A percentile compares a stretch with the other conserved stretches of the same genome.
These are phyloP conservation scores for Naganishia sp. DNA, from an alignment of 1,284 basidiomycete species.

Conservation along the genomic window DNA sequence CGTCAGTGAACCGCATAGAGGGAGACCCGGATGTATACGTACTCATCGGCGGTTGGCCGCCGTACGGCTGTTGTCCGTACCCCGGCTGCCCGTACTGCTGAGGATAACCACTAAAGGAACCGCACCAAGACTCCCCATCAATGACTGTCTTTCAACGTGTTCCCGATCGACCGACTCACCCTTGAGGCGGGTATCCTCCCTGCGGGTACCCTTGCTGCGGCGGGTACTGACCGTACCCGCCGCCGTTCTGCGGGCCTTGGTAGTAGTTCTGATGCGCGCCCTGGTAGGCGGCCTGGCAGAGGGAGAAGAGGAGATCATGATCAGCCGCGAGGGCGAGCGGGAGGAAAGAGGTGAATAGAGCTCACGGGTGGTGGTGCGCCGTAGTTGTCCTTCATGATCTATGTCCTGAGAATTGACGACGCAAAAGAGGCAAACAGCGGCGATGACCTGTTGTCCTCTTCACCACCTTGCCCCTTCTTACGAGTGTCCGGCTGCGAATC, in stretches of 20 bases:
- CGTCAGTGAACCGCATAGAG: not conserved
- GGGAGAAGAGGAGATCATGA: no score
- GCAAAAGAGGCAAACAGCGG: not conserved
- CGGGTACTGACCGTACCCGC: slow-evolving; percentile 6
- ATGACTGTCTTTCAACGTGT: not conserved
- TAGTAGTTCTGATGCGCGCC: slow-evolving; percentile 3
- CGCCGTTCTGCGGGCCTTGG: slow-evolving; percentile 5
- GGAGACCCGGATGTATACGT: not conserved
- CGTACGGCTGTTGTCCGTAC: slow-evolving; percentile 24
- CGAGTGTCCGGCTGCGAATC: not conserved
- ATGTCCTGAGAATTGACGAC: not conserved
- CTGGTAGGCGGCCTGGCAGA: slow-evolving; percentile 15
- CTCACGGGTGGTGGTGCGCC: slow-evolving; percentile 9
- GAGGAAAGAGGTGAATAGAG: not conserved
- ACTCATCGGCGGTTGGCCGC: slow-evolving; percentile 23
- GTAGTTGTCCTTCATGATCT: slow-evolving; percentile 26
- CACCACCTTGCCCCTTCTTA: no score
- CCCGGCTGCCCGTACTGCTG: slow-evolving; percentile 24
- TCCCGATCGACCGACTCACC: not conserved
- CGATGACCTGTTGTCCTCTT: not conserved
- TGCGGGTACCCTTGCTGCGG: slow-evolving; percentile 9
- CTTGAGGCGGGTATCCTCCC: not conserved
- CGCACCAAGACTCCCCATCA: not conserved
- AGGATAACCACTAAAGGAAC: slow-evolving; percentile 5
- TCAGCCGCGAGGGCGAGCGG: not conserved